Base-by-base conservation (phyloP, 805 yeast species). In the Lachancea dasiensis region DNA sequence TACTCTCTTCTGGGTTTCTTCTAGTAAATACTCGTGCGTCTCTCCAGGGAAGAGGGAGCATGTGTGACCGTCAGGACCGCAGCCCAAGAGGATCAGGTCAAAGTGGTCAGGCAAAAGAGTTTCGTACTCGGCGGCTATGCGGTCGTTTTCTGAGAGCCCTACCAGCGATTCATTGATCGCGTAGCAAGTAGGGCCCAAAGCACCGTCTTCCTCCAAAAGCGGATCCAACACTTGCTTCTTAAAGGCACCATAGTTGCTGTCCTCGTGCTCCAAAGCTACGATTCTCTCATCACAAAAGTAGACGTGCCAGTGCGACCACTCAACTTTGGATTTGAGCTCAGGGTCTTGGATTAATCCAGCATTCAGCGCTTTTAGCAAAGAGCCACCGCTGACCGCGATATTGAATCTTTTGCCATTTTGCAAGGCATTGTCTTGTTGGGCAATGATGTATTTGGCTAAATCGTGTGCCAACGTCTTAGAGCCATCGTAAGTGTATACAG, bases 31-130 rank as follows among this genome's bases (percentile, higher is more conserved):
- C 43, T 60, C 51, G 59, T 86, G 95, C 4, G 31, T 34, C 13
- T 45, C 52, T 26, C 81, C 87, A 9, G 96, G 96, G 74, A 87
- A 87, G 46, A 87, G 68, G 1, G 96, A 87, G 65, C 95, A 85
- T 4, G 95, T 87, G 61, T 87, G 97, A 26, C 96, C 97, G 54
- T 87, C 97, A 24, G 96, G 96, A 6, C 97, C 97, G 59, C 92
- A 83, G 16, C 97, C 97, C 46, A 87, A 69, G 39, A 86, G 65
- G 16, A 87, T 65, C 50, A 86, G 65, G 60, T 87, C 95, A 22
- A 75, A 52, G 1, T 40, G 41, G 3, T 44, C 44, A 7, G 90
- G 86, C 36, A 87, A 61, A 29, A 68, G 64, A 1, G 66, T 43
- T 46, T 73, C 80, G 60, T 87, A 87, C 32, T 73, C 79, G 13